Percentiles rank a stretch among this genome's conserved stretches.
These are phyloP conservation scores for Bauhinia variegata DNA, from an alignment of 306 rosid genomes.

Conservation along the genomic window DNA sequence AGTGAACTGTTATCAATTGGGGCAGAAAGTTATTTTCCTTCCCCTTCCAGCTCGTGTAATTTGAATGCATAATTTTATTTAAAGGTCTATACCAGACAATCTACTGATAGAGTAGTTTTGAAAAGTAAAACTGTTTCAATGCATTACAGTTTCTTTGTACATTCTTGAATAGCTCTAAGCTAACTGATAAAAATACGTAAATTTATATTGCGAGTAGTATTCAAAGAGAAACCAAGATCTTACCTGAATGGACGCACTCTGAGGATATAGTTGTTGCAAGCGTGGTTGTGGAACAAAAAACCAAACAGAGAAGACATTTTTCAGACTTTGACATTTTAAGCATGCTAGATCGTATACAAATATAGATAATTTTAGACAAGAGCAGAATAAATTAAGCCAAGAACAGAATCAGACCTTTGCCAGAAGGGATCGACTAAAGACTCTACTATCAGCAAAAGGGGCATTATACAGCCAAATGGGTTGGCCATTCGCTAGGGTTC, in stretches of 20 bases:
- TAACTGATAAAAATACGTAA: slow-evolving; percentile 1
- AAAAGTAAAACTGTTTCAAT: slow-evolving; percentile 18
- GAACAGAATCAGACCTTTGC: slow-evolving; percentile 66
- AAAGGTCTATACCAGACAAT: slow-evolving; percentile 6
- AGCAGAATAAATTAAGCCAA: slow-evolving; percentile 20
- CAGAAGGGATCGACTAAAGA: slow-evolving; percentile 70
- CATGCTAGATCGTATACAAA: background rate
- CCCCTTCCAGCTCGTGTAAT: background rate
- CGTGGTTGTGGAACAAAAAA: slow-evolving; percentile 43
- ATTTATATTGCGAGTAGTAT: background rate
- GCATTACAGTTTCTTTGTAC: slow-evolving; percentile 14
- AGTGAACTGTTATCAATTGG: background rate
- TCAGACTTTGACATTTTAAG: slow-evolving; percentile 33
- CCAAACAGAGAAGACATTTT: slow-evolving; percentile 41
- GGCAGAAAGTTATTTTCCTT: background rate
- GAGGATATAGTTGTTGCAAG: slow-evolving; percentile 41
- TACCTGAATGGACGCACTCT: slow-evolving; percentile 93
- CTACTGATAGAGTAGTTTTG: background rate
- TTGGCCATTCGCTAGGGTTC: slow-evolving; percentile 58
- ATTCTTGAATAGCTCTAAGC: slow-evolving; percentile 11
- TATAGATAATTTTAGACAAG: background rate
- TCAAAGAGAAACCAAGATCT: slow-evolving; percentile 14
- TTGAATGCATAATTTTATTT: slow-evolving; percentile 3
- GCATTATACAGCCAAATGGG: slow-evolving; percentile 78
- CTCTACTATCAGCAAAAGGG: slow-evolving; percentile 57